Evolutionary conservation across 371 early-diverging fungal genomes (phyloP).

Genomic region (Encephalitozoon romaleae): DNA sequence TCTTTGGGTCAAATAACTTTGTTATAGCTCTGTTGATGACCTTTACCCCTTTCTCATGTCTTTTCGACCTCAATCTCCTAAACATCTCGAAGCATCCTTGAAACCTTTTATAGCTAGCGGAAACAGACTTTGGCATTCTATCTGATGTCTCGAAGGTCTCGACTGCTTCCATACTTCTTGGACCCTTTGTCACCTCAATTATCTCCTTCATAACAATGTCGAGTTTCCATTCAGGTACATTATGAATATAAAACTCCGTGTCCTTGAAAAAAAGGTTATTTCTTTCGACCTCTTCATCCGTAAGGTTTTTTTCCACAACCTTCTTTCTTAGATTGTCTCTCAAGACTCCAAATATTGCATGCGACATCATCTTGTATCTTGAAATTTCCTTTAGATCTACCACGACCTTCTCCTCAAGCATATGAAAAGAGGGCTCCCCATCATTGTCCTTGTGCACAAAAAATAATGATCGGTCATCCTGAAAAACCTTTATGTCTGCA

Average conservation of each 20-base stretch:
- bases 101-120: constrained; percentile 1
- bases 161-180: background rate
- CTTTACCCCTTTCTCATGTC: constrained; percentile 2
- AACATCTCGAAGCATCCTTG: constrained; percentile 7
- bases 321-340: background rate
- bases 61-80: background rate
- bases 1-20: background rate
- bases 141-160: background rate
- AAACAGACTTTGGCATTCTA: constrained; percentile 4
- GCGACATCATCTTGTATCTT: background rate
- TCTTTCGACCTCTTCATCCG: background rate
- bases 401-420: background rate
- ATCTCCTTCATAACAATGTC: constrained; percentile 31
- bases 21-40: constrained; percentile 6
- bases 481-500: background rate
- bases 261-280: background rate
- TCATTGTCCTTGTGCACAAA: background rate
- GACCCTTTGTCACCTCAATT: constrained; percentile 3
- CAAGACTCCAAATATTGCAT: constrained; percentile 1
- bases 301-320: background rate
- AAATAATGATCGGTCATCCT: background rate
- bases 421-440: background rate
- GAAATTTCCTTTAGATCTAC: background rate
- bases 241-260: constrained; percentile 7
- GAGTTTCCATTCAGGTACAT: constrained; percentile 17